phyloP scores from a whole-genome alignment of 768 basidiomycete genomes.

The Mycena alexandri region DNA sequence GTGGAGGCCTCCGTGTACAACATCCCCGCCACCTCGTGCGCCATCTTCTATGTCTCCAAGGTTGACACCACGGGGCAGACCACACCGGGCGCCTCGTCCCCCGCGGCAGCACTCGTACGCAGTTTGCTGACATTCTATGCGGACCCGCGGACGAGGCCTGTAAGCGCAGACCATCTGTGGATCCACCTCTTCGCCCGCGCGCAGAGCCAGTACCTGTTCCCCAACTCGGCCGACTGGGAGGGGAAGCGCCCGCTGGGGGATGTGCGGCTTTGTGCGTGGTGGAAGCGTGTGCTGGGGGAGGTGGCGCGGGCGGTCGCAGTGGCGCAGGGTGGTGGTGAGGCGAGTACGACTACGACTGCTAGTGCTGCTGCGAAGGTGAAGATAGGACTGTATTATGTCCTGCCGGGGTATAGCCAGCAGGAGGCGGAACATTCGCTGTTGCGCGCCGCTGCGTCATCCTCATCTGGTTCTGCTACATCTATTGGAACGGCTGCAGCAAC shows the following conservation, averaged over 20 bases:
- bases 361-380: conserved; percentile 45
- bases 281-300: conserved; percentile 80
- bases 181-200: conserved; percentile 92
- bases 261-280: conserved; percentile 89
- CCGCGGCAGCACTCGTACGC: conserved; percentile 77
- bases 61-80: conserved; percentile 93
- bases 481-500: not conserved
- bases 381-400: conserved; percentile 66
- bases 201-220: conserved; percentile 94
- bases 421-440: conserved; percentile 76
- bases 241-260: conserved; percentile 85
- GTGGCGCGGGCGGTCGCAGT: conserved; percentile 59
- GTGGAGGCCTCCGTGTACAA: conserved; percentile 85
- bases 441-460: conserved; percentile 42
- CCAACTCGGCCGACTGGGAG: conserved; percentile 79
- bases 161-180: conserved; percentile 71
- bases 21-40: conserved; percentile 74
- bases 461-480: conserved; percentile 24
- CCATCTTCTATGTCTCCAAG: conserved; percentile 92
- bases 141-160: conserved; percentile 72
- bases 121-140: conserved; percentile 76
- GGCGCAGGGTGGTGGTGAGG: conserved; percentile 6
- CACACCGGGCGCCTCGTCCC: conserved; percentile 60
- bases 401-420: conserved; percentile 76
- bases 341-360: too few relatives aligned